These are phyloP conservation scores for Priceomyces haplophilus DNA, from an alignment of 805 yeast species.

Conservation along the genomic window DNA sequence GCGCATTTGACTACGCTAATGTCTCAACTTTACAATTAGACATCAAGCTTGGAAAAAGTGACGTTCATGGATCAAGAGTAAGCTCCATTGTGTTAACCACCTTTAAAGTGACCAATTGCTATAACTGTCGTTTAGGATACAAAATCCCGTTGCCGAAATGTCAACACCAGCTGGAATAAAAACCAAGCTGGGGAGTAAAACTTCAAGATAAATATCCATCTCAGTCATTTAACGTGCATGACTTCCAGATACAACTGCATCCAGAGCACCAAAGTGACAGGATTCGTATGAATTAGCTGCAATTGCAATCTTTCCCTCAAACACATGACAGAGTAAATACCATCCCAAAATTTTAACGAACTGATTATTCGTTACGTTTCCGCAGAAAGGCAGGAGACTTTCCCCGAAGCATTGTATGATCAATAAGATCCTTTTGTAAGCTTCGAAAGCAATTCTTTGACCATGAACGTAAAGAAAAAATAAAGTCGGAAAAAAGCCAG, in stretches of 20 bases:
- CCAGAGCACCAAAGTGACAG: constrained; percentile 21
- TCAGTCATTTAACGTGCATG: constrained; percentile 2
- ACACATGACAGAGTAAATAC: neutral
- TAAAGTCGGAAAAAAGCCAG: constrained; percentile 4
- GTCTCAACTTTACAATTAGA: constrained; percentile 21
- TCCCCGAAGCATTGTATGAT: constrained; percentile 65
- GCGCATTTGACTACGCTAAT: constrained; percentile 66
- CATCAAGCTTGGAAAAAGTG: constrained; percentile 27
- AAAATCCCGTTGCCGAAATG: constrained; percentile 60
- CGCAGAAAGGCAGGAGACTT: constrained; percentile 84
- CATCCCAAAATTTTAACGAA: constrained; percentile 17
- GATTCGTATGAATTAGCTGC: constrained; percentile 18
- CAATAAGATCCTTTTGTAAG: constrained; percentile 47
- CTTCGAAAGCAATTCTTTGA: constrained; percentile 79
- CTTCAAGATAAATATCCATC: neutral
- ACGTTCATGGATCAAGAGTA: constrained; percentile 70
- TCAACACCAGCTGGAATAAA: constrained; percentile 19
- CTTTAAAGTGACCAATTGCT: constrained; percentile 50
- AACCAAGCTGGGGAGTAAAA: constrained; percentile 15
- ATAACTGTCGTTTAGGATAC: constrained; percentile 71
- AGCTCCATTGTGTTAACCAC: constrained; percentile 80
- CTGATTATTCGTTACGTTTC: constrained; percentile 49
- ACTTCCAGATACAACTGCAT: neutral
- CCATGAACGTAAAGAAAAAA: constrained; percentile 52
- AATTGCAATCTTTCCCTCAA: neutral